phyloP scores from a whole-genome alignment of 2,329 filamentous ascomycete species.

The Ascomycota sp. region DNA sequence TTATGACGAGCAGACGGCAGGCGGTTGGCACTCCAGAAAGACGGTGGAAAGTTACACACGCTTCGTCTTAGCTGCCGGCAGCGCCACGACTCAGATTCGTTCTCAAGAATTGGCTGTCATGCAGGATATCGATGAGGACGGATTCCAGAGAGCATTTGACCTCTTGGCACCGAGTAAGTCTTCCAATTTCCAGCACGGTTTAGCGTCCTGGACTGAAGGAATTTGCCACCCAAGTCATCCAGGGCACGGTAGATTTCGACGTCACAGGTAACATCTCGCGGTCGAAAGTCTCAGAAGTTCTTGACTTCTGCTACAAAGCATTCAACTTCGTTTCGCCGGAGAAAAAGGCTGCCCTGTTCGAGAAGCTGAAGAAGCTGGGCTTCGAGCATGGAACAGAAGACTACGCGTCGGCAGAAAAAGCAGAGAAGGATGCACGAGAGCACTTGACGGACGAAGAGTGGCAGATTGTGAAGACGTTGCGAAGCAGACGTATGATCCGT shows the following conservation, averaged over 20 bases:
- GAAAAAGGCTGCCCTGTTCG: conserved; percentile 3
- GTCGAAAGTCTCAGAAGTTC: conserved; percentile 10
- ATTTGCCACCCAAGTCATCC: conserved; percentile 12
- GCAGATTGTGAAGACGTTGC: conserved; percentile 2
- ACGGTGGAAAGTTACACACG: conserved; percentile 23
- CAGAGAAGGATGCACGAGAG: neutral
- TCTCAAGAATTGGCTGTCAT: conserved; percentile 17
- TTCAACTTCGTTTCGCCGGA: conserved; percentile 6
- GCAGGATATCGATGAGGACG: conserved; percentile 18
- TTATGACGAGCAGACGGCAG: conserved; percentile 14
- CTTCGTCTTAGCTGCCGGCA: conserved; percentile 16
- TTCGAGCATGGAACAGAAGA: neutral
- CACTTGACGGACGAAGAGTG: conserved; percentile 3
- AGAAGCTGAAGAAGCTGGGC: conserved; percentile 4
- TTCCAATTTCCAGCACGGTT: too few relatives aligned
- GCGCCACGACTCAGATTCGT: conserved; percentile 17
- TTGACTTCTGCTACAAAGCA: conserved; percentile 14
- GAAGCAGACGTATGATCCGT: conserved; percentile 3
- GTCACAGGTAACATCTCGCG: conserved; percentile 9
- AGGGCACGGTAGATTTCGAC: conserved; percentile 13
- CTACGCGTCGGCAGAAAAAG: too few relatives aligned
- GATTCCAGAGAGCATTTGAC: conserved; percentile 19
- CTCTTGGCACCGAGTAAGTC: conserved; percentile 18
- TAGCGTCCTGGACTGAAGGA: too few relatives aligned
- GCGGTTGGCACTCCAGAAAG: conserved; percentile 23